Base-by-base conservation (phyloP, 106 monocot genomes). In the Allium fistulosum region DNA sequence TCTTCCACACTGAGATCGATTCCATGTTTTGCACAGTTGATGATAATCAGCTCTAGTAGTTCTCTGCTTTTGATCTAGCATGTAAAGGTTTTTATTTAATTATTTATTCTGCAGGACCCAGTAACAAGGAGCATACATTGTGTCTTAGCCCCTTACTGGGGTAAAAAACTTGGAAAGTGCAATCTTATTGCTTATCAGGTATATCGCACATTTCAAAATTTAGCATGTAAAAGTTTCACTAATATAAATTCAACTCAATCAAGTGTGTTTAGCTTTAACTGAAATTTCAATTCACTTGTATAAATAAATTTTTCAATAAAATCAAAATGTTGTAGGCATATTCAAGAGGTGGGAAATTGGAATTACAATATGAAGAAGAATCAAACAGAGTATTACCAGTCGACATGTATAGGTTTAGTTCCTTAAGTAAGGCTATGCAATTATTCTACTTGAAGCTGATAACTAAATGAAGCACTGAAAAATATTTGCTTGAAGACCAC, bases 91-190 rank as follows among this genome's bases (percentile, higher is more conserved):
- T 37, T 37, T 37, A 37, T 37, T 37, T 37, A 2, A 4, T 37
- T 5, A 5, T 37, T 37, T 37, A 37, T 37, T 61, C 67, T 11
- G 18, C 74, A 94, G 94, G 94, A 94, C 84, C 90, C 94, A 65
- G 94, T 94, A n/a, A 87, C 86, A 76, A 90, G 94, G 51, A 94
- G 84, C 28, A 87, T 82, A 17, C 94, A 94, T 63, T 94, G 94
- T 84, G 80, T 85, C 2, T 77, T 93, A 57, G 87, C 83, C 67
- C 92, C 92, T 2, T 85, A 88, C 49, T 94, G 94, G 89, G 74
- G 81, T 46, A 73, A 52, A 64, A 94, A 94, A 62, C 68, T 90
- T 53, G 78, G 82, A 51, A 94, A 94, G 65, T 17, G 67, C 49
- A 78, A 58, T 53, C 74, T 94, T 26, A 58, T 72, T 7, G 89